Evolutionary conservation across 768 basidiomycete species (phyloP).

Genomic region (Trametopsis cervina): DNA sequence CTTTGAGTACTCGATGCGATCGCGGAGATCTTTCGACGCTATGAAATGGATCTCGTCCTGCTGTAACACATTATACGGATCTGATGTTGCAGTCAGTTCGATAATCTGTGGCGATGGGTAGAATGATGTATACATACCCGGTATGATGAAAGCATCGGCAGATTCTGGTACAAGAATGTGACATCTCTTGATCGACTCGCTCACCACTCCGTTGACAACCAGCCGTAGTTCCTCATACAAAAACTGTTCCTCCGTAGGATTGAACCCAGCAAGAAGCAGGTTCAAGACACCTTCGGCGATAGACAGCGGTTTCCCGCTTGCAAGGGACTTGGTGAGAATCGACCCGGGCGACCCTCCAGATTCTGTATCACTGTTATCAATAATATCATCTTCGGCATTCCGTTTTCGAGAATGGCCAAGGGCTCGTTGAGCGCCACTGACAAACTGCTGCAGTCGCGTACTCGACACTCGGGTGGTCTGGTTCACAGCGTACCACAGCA

Average conservation of each 20-base stretch:
- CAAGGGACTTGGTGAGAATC: neutral
- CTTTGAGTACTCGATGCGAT: slow-evolving; percentile 26
- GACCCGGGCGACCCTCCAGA: no score
- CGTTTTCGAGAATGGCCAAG: slow-evolving; percentile 41
- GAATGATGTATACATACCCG: slow-evolving; percentile 38
- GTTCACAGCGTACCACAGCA: slow-evolving; percentile 47
- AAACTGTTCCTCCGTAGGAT: slow-evolving; percentile 29
- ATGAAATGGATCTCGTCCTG: slow-evolving; percentile 59
- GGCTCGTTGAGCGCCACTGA: slow-evolving; percentile 46
- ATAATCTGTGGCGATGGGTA: neutral
- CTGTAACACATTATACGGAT: slow-evolving; percentile 56
- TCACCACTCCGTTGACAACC: slow-evolving; percentile 39
- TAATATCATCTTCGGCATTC: slow-evolving; percentile 21
- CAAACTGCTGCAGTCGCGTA: slow-evolving; percentile 35
- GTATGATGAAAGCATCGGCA: slow-evolving; percentile 56
- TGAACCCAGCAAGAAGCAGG: slow-evolving; percentile 60
- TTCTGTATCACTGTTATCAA: slow-evolving; percentile 16
- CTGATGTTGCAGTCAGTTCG: slow-evolving; percentile 26
- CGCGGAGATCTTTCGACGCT: slow-evolving; percentile 28
- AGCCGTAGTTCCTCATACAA: slow-evolving; percentile 42
- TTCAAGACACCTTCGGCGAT: slow-evolving; percentile 43
- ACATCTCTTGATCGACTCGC: slow-evolving; percentile 48
- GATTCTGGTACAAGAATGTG: slow-evolving; percentile 49
- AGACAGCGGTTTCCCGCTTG: slow-evolving; percentile 6
- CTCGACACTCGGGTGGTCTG: slow-evolving; percentile 38